Evolutionary conservation across 768 basidiomycete species (phyloP).

Genomic region (Hirschioporus abietinus): DNA sequence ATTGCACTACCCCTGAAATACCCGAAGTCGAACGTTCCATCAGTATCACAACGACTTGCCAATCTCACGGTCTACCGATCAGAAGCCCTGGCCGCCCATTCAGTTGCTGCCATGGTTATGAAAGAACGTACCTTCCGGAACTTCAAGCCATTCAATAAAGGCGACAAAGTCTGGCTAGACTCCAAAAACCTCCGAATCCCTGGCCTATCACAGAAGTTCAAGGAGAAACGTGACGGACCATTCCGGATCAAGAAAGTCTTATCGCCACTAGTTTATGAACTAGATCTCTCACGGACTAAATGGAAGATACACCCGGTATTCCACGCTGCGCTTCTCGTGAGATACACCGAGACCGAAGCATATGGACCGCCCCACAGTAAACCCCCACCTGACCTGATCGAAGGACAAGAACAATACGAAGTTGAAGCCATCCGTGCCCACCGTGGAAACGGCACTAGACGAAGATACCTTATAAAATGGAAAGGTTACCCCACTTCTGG

Average conservation of each 20-base stretch:
- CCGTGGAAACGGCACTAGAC: conserved; percentile 11
- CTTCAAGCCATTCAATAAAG: no score
- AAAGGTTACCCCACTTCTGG: conserved; percentile 18
- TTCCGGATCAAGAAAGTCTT: conserved; percentile 20
- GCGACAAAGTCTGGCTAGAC: no score
- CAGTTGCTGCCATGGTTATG: no score
- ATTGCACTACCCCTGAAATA: conserved; percentile 8
- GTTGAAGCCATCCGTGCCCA: conserved; percentile 16
- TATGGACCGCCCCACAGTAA: conserved; percentile 22
- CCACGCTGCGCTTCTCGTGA: conserved; percentile 20
- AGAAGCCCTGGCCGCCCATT: background rate
- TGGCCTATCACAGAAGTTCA: conserved; percentile 9
- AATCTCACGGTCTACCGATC: conserved; percentile 9
- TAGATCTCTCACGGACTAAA: conserved; percentile 17
- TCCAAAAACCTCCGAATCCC: background rate
- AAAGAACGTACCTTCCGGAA: no score
- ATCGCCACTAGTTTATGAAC: conserved; percentile 18
- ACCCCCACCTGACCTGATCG: conserved; percentile 15
- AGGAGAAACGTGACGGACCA: conserved; percentile 14
- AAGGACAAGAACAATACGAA: conserved; percentile 16
- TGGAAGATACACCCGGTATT: conserved; percentile 24
- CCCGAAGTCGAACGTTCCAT: conserved; percentile 5
- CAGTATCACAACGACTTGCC: conserved; percentile 12
- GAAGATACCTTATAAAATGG: conserved; percentile 19
- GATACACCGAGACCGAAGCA: conserved; percentile 12